A percentile compares a stretch with the other conserved stretches of the same genome.
phyloP scores from a whole-genome alignment of 1,139 yeast species.

The Blastobotrys ciferrii region DNA sequence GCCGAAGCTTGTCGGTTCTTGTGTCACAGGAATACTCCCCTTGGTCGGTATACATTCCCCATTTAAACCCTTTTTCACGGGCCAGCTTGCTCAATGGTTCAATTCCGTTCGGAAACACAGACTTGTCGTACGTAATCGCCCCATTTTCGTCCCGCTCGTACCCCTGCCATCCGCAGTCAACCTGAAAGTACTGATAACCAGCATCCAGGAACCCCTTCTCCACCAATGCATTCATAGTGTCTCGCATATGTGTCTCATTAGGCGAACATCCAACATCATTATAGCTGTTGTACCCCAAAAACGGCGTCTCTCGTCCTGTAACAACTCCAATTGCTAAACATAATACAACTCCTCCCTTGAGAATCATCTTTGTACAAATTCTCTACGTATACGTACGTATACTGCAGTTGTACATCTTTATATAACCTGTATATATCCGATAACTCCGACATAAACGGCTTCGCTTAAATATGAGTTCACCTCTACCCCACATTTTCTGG shows the following conservation, averaged over 20 bases:
- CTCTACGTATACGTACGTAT: too few species aligned
- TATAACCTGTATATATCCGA: too few species aligned
- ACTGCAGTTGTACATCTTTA: too few species aligned
- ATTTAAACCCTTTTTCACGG: background rate
- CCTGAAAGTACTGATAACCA: background rate
- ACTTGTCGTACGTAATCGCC: background rate
- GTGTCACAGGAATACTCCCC: background rate
- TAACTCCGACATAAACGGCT: too few species aligned
- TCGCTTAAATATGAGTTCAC: too few species aligned
- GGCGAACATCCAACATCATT: background rate
- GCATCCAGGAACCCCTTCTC: background rate
- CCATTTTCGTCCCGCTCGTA: background rate
- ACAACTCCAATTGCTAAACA: background rate
- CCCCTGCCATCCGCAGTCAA: background rate
- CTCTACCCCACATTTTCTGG: too few species aligned
- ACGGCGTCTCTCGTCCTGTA: background rate
- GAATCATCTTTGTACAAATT: too few species aligned
- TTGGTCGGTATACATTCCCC: background rate
- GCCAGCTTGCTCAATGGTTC: background rate
- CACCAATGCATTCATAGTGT: background rate
- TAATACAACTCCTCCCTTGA: too few species aligned
- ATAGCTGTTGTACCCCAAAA: background rate
- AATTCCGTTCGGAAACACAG: background rate
- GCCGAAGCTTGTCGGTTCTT: background rate
- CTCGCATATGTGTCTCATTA: background rate